phyloP scores from a whole-genome alignment of 2,329 filamentous ascomycete genomes.

The Scedosporium minutisporum region DNA sequence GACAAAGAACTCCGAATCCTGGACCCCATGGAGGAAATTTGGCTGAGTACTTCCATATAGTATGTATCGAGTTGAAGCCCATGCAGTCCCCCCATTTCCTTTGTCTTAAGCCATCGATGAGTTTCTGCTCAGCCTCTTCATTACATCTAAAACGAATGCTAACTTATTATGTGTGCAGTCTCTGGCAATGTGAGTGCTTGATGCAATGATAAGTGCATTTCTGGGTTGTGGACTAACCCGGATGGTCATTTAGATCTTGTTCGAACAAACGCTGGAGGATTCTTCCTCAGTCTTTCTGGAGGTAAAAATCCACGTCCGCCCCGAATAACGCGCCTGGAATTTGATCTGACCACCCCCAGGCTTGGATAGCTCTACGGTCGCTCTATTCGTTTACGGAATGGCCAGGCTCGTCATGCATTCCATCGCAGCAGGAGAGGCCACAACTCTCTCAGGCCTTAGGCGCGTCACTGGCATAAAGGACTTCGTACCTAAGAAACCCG shows the following conservation, averaged over 20 bases:
- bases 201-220: no score
- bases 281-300: slow-evolving; percentile 40
- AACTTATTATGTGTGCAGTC: background rate
- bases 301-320: slow-evolving; percentile 7
- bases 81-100: background rate
- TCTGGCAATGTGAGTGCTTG: slow-evolving; percentile 1
- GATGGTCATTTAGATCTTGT: slow-evolving; percentile 45
- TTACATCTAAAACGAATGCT: no score
- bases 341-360: background rate
- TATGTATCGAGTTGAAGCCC: background rate
- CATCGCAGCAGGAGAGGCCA: slow-evolving; percentile 26
- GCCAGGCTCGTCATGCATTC: slow-evolving; percentile 46
- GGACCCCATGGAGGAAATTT: slow-evolving; percentile 23
- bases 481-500: slow-evolving; percentile 42
- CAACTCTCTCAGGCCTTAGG: slow-evolving; percentile 16
- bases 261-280: slow-evolving; percentile 38
- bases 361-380: slow-evolving; percentile 17
- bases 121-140: no score
- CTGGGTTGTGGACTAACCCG: no score
- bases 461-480: slow-evolving; percentile 15
- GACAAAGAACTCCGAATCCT: slow-evolving; percentile 13
- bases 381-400: slow-evolving; percentile 33
- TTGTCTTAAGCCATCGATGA: no score
- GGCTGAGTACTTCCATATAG: slow-evolving; percentile 16
- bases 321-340: background rate